phyloP scores from a whole-genome alignment of 2,329 filamentous ascomycete species.

The Colletotrichum salicis region DNA sequence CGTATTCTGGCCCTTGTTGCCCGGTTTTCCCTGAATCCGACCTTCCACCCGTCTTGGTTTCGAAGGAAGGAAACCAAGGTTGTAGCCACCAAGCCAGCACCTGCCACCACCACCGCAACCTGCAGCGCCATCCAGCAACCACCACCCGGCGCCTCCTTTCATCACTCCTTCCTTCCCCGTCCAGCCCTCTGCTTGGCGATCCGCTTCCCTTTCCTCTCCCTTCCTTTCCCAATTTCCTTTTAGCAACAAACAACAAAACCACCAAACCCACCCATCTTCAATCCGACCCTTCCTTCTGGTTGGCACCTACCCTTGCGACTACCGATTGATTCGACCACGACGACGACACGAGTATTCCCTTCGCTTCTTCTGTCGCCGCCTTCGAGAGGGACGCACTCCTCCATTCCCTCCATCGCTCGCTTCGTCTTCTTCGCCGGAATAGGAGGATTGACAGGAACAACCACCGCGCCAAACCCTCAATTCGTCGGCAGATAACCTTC shows the following conservation, averaged over 20 bases:
- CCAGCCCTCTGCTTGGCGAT: slow-evolving; percentile 31
- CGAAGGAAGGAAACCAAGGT: neutral
- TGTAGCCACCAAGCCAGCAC: neutral
- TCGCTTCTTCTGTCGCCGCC: slow-evolving; percentile 13
- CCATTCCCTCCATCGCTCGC: slow-evolving; percentile 17
- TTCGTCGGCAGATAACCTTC: slow-evolving; percentile 32
- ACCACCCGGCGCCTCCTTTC: slow-evolving; percentile 27
- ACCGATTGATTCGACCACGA: slow-evolving; percentile 11
- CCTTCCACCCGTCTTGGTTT: slow-evolving; percentile 1
- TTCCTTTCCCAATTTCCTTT: slow-evolving; percentile 21
- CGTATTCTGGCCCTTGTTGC: slow-evolving; percentile 23
- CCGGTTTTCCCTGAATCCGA: slow-evolving; percentile 33
- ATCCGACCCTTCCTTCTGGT: neutral
- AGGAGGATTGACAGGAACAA: slow-evolving; percentile 1
- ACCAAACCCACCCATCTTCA: slow-evolving; percentile 14
- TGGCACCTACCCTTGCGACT: neutral
- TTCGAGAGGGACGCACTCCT: slow-evolving; percentile 24
- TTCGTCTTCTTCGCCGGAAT: neutral
- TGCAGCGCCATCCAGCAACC: neutral
- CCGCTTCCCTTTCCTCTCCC: slow-evolving; percentile 26
- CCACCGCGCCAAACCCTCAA: slow-evolving; percentile 11
- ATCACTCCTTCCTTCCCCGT: slow-evolving; percentile 30
- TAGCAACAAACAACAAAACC: slow-evolving; percentile 27
- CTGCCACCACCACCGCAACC: neutral
- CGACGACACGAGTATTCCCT: slow-evolving; percentile 9